phyloP scores from a whole-genome alignment of 768 basidiomycete species.

The Russula olivacea region DNA sequence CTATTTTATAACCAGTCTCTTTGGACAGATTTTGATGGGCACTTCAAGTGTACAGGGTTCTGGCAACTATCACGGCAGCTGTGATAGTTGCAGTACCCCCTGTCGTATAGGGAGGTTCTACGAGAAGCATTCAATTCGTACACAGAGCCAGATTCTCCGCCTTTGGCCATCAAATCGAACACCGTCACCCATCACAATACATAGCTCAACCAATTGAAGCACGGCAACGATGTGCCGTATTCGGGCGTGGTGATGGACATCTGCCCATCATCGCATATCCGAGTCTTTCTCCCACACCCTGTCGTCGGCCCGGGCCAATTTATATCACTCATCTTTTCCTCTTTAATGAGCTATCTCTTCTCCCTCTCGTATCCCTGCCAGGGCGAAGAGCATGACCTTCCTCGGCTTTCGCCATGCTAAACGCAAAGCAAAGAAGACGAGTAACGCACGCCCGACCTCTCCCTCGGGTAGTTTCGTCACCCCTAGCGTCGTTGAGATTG shows the following conservation, averaged over 20 bases:
- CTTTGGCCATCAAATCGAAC: background rate
- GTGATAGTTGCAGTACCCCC: too few relatives aligned
- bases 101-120: too few relatives aligned
- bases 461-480: conserved; percentile 7
- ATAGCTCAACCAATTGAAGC: background rate
- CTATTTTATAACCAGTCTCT: background rate
- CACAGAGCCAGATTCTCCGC: background rate
- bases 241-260: background rate
- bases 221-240: conserved; percentile 8
- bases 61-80: background rate
- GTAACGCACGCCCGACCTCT: conserved; percentile 2
- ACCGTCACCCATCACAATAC: background rate
- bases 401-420: conserved; percentile 21
- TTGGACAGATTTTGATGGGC: background rate
- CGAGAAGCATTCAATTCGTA: background rate
- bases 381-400: conserved; percentile 16
- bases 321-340: background rate
- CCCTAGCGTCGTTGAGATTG: conserved; percentile 16
- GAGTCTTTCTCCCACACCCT: conserved; percentile 1
- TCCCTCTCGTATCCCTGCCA: background rate
- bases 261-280: conserved; percentile 6
- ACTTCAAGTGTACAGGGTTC: background rate
- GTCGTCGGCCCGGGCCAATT: background rate
- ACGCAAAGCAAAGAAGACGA: conserved; percentile 24
- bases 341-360: background rate